Conservation (phyloP, 495 filamentous ascomycete genomes). For the Aspergillus leporis region DNA sequence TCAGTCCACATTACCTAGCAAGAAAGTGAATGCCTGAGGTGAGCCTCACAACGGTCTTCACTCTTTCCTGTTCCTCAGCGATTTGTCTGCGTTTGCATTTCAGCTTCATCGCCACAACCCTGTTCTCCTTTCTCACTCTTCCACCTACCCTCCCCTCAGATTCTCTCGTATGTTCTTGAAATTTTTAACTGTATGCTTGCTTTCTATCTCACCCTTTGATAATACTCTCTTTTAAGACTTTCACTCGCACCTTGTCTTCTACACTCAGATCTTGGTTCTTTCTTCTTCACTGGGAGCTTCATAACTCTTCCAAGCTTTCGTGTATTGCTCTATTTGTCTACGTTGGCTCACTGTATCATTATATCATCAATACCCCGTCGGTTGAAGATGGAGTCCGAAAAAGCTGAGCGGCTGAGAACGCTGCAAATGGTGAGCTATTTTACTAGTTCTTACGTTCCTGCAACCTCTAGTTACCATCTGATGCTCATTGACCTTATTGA, state of each 20-base stretch:
- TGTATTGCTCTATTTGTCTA: neutral
- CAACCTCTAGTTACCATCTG: neutral
- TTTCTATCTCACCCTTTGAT: neutral
- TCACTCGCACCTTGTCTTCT: neutral
- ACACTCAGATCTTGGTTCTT: neutral
- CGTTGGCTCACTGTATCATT: neutral
- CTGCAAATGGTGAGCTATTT: constrained; percentile 33
- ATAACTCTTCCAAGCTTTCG: neutral
- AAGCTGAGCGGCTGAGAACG: constrained; percentile 22
- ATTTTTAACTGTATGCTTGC: neutral
- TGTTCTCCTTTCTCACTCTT: neutral
- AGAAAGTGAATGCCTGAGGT: neutral
- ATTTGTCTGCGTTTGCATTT: neutral
- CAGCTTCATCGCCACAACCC: neutral
- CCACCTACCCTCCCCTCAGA: neutral
- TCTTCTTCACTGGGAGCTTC: neutral
- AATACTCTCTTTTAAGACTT: neutral
- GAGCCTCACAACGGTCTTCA: neutral
- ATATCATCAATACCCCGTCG: neutral
- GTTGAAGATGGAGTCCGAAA: constrained; percentile 9
- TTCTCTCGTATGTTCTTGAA: neutral
- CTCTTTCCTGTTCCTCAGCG: neutral
- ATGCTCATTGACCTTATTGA: neutral
- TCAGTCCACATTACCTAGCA: neutral
- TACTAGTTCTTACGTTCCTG: neutral